phyloP scores from a whole-genome alignment of 2,329 filamentous ascomycete genomes.

The Phoma sp. region DNA sequence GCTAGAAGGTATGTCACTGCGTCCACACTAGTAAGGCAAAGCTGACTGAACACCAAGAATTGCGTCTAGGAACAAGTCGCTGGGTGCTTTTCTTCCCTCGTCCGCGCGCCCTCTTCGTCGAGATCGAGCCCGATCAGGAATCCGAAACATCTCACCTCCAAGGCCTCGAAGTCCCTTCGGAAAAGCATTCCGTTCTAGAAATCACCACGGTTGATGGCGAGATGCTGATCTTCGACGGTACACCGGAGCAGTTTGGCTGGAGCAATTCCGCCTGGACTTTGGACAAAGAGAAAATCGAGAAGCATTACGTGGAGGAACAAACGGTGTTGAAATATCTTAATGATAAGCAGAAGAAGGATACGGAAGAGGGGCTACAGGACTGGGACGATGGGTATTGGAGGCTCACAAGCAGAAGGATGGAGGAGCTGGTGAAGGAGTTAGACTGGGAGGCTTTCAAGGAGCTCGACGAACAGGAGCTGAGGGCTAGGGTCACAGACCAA shows the following conservation, averaged over 20 bases:
- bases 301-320: background rate
- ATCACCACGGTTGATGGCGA: background rate
- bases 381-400: too few relatives aligned
- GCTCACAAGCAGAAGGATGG: slow-evolving; percentile 9
- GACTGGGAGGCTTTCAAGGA: slow-evolving; percentile 5
- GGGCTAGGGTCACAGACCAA: background rate
- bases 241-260: slow-evolving; percentile 16
- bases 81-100: background rate
- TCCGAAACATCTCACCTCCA: background rate
- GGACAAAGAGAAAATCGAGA: background rate
- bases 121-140: background rate
- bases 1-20: background rate
- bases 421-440: slow-evolving; percentile 4
- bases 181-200: slow-evolving; percentile 11
- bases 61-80: background rate
- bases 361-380: too few relatives aligned
- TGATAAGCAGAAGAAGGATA: background rate
- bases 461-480: background rate
- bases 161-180: background rate
- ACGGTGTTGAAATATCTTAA: background rate
- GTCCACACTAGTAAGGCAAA: fast-evolving
- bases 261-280: slow-evolving; percentile 9
- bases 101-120: background rate
- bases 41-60: background rate
- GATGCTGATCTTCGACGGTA: slow-evolving; percentile 14